Evolutionary conservation across 176 grass and related monocot genomes (phyloP).

Genomic region (Chrysopogon serrulatus): DNA sequence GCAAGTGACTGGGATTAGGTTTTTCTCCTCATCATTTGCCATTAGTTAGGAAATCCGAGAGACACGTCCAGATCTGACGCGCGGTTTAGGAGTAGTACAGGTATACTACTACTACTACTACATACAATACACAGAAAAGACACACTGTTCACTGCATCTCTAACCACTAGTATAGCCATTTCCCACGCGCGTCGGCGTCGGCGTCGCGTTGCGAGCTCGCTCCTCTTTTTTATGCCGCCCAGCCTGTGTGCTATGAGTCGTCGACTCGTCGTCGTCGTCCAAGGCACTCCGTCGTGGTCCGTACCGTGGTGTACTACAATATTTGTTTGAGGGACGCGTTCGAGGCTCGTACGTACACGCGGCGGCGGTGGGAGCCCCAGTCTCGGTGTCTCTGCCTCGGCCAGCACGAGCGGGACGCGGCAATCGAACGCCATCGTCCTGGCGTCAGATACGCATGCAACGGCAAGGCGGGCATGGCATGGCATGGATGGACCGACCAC

Average conservation of each 20-base stretch:
- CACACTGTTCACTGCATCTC: background rate
- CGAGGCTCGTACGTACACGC: background rate
- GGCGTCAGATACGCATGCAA: background rate
- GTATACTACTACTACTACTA: too few relatives aligned
- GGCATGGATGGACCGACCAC: background rate
- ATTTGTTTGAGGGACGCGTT: background rate
- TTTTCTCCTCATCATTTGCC: background rate
- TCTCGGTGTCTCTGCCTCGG: background rate
- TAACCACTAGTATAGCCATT: background rate
- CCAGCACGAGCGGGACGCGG: background rate
- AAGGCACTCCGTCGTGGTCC: background rate
- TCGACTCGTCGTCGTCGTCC: background rate
- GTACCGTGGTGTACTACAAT: background rate
- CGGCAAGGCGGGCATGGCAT: background rate
- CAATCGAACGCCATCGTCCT: conserved; percentile 18
- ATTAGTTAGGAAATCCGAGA: background rate
- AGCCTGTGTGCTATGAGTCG: background rate
- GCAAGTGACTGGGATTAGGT: conserved; percentile 2
- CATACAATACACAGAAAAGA: background rate
- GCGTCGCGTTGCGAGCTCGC: background rate
- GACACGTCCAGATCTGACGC: background rate
- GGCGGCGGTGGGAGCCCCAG: background rate
- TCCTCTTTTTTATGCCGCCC: background rate
- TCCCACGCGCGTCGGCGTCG: background rate
- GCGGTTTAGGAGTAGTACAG: background rate